Base-by-base conservation (phyloP, 768 basidiomycete species). In the Sporobolomyces phaffii region DNA sequence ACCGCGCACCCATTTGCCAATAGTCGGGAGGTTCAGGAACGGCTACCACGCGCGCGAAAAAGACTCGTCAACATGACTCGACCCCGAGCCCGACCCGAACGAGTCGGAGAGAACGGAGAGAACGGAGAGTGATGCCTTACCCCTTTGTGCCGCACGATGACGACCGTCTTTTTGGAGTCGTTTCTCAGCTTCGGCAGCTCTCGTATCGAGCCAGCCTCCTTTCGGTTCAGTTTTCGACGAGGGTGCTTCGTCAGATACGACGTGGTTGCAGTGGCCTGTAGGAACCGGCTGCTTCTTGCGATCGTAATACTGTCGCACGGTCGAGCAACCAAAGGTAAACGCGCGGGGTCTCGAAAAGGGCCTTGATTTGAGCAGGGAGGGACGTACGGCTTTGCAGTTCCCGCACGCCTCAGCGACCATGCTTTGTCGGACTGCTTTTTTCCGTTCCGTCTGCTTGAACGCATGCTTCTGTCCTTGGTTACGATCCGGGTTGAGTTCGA, bases 321-420 rank as follows among this genome's bases (percentile, higher is more conserved):
- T 29, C 34, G 13, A 24, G 22, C n/a, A n/a, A n/a, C n/a, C n/a
- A n/a, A n/a, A n/a, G n/a, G n/a, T n/a, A n/a, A n/a, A n/a, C n/a
- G n/a, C n/a, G n/a, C n/a, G n/a, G n/a, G n/a, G n/a, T n/a, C n/a
- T n/a, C n/a, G n/a, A n/a, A n/a, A n/a, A n/a, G n/a, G n/a, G n/a
- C n/a, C n/a, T 13, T 28, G 28, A 33, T 47, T 47, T 40, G 26
- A 44, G 47, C n/a, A 34, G 31, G 24, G 20, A 11, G 6, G 34
- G 29, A 78, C 83, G 64, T 73, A 90, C 91, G 53, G 86, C 86
- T 44, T 80, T 83, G 76, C 91, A 94, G 65, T 86, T 87, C 69
- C 89, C 88, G 75, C 90, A 94, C 68, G 90, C 89, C 2, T 82
- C 84, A 5, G 83, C 91, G 54, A 87, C 81, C 81, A 94, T 81